Base-by-base conservation (phyloP, 345 rosid genomes). In the Eucalyptus pauciflora region DNA sequence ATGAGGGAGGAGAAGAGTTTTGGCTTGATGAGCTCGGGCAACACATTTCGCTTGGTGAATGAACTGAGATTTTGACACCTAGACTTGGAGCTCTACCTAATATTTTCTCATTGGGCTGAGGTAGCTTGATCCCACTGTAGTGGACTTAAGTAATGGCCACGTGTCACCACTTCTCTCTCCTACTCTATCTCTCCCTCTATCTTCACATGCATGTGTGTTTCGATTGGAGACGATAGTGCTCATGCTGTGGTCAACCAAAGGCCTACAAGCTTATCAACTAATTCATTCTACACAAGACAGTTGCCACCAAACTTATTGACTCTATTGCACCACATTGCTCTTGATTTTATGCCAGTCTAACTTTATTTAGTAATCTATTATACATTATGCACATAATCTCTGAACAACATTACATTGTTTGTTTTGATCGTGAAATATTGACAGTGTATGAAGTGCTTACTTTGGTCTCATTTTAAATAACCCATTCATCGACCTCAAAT, bases 221-320 rank as follows among this genome's bases (percentile, higher is more conserved):
- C 4, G 24, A 52, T 7, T 52, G 24, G 58, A 52, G 58, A 52
- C 24, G 18, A 52, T 52, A 52, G 58, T 52, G 58, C 58, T 52
- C 58, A 0, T 52, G 56, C 24, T 0, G 0, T 52, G 58, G 58
- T 52, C 0, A 4, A 10, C 58, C 0, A 52, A 10, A 52, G 24
- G 10, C 24, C 58, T 52, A 1, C 0, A 29, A 62, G 16, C 33
- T 27, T 62, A 62, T 13, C 4, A n/a, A n/a, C 69, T 27, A 62
- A 13, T 29, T 62, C 69, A 13, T 62, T 62, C 9, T 13, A 29
- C 33, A n/a, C 69, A 27, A 62, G n/a, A 13, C 17, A 62, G 1
- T n/a, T n/a, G 69, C 33, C 69, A 62, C 33, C 33, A 6, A 13
- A n/a, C 69, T 62, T 62, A 27, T 62, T 62, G 69, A 62, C 69